Evolutionary conservation across 805 yeast genomes (phyloP), one percentile per base, ranked within the genome.

Genomic region (Wickerhamomyces chambardii): DNA sequence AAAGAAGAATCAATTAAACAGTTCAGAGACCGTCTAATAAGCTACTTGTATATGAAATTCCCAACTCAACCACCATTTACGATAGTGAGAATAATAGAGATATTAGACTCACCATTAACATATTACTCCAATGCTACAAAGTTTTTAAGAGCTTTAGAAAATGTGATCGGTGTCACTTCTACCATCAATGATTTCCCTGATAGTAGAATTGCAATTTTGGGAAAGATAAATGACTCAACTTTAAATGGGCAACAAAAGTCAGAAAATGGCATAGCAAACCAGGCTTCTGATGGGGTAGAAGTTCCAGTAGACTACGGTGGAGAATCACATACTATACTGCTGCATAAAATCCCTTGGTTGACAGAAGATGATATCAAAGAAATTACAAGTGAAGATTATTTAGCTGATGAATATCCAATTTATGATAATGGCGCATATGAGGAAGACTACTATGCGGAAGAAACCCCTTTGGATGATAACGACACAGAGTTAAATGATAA

Each of bases 31-130:
- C 31, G 35, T 3, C 6, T 43, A 9, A 17, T 41, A 15, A 29
- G 36, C 32, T 33, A 40, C 29, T 35, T 48, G 19, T 19, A 33
- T 28, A 11, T 30, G 2, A 32, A 27, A 21, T 45, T 50, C 35
- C 15, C n/a, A n/a, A 15, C 22, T 0, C 37, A 44, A 15, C 51
- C 54, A 7, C 80, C 79, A 2, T 73, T 72, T 45, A 73, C 77
- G 0, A 57, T 71, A 2, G 41, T 60, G 11, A 44, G 79, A 36
- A 46, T 73, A 2, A 61, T 73, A 15, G 78, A 74, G 45, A 35
- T 73, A 10, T 42, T 72, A 6, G 36, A 49, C n/a, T 58, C 61
- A 32, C 77, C 78, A 3, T 56, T 60, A 28, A 59, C 59, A 15
- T 64, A 63, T 43, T 58, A 55, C 30, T 53, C 55, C 15, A 48